Conservation (phyloP, 2,329 filamentous ascomycete species). For the Talaromyces sp. region DNA sequence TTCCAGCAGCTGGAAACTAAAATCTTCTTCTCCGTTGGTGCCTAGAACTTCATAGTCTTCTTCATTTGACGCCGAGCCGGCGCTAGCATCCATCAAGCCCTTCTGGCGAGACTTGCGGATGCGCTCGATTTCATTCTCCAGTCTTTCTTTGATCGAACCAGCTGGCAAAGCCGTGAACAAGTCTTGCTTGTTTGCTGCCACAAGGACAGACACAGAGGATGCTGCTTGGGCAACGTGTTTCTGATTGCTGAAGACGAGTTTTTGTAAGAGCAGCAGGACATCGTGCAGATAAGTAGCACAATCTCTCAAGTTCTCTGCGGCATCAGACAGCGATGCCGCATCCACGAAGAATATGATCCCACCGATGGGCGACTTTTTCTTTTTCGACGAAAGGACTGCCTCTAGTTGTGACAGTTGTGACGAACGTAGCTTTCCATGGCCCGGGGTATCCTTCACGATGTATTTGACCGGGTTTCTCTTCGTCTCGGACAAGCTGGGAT, state of each 20-base stretch:
- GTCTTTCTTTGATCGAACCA: constrained; percentile 63
- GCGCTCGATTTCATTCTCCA: constrained; percentile 76
- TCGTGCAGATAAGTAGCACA: constrained; percentile 86
- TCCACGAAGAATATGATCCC: constrained; percentile 89
- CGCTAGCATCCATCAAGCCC: constrained; percentile 75
- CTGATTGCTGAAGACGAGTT: constrained; percentile 51
- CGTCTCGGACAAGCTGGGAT: constrained; percentile 57
- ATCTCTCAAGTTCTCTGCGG: constrained; percentile 53
- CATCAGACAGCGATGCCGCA: constrained; percentile 57
- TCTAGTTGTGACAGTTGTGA: constrained; percentile 31
- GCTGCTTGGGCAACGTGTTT: constrained; percentile 49
- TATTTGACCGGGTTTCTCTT: constrained; percentile 33
- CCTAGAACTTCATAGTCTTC: constrained; percentile 80
- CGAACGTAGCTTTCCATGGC: constrained; percentile 87
- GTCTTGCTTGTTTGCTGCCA: constrained; percentile 94
- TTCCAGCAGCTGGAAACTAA: constrained; percentile 74
- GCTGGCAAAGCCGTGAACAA: constrained; percentile 87
- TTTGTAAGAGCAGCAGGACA: constrained; percentile 75
- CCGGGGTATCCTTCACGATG: constrained; percentile 67
- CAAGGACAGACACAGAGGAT: constrained; percentile 63
- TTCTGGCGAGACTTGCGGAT: constrained; percentile 73
- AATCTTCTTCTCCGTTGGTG: constrained; percentile 73
- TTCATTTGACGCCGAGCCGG: constrained; percentile 49
- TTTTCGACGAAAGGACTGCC: constrained; percentile 31
- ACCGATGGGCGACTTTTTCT: constrained; percentile 44